Percentiles rank a stretch among this genome's conserved stretches.
Evolutionary conservation across 2,329 filamentous ascomycete genomes (phyloP).

Genomic region (Colletotrichum limetticola): DNA sequence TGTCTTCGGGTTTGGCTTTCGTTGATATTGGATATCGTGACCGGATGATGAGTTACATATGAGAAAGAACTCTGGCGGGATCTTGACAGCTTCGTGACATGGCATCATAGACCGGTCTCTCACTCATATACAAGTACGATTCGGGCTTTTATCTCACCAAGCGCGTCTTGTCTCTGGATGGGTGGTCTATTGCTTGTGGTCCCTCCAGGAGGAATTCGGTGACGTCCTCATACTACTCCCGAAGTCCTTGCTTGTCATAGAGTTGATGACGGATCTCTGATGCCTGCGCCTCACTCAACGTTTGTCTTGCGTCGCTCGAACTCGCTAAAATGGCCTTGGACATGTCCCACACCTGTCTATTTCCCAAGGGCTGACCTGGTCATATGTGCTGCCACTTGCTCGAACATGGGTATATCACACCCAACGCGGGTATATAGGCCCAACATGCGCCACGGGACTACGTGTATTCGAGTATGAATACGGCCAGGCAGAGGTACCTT

Average conservation of each 20-base stretch:
- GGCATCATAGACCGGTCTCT: conserved; percentile 38
- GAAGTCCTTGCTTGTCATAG: too few relatives aligned
- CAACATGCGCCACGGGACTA: conserved; percentile 56
- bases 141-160: background rate
- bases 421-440: conserved; percentile 66
- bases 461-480: too few relatives aligned
- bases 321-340: too few relatives aligned
- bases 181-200: too few relatives aligned
- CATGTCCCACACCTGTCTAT: too few relatives aligned
- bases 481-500: too few relatives aligned
- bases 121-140: conserved; percentile 10
- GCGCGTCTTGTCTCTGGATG: too few relatives aligned
- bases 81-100: conserved; percentile 18
- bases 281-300: too few relatives aligned
- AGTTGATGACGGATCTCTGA: too few relatives aligned
- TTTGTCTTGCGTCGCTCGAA: too few relatives aligned
- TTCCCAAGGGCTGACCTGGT: background rate
- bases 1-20: background rate
- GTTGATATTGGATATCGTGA: background rate
- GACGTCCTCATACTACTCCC: too few relatives aligned
- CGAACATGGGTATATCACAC: conserved; percentile 56
- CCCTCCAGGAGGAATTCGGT: too few relatives aligned
- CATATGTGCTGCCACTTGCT: conserved; percentile 16
- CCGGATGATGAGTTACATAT: background rate
- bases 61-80: background rate